Evolutionary conservation across 1,284 basidiomycete genomes (phyloP).

Genomic region (Puccinia coronata): DNA sequence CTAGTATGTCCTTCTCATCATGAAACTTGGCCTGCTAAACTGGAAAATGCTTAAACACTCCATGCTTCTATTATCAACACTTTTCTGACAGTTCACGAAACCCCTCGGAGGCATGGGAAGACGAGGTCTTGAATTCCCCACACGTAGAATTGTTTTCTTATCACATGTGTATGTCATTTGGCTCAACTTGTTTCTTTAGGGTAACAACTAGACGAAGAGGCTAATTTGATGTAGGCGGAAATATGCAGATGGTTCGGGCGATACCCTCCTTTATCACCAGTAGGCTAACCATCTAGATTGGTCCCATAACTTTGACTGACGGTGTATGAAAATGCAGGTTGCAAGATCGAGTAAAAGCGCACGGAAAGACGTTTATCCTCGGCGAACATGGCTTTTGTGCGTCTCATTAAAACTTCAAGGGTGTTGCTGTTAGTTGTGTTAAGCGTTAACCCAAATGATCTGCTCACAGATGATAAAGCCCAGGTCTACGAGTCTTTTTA

Average conservation of each 20-base stretch:
- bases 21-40: background rate
- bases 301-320: background rate
- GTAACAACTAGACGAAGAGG: no score
- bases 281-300: background rate
- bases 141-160: constrained; percentile 41
- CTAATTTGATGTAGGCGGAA: background rate
- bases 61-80: background rate
- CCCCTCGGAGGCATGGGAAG: constrained; percentile 21
- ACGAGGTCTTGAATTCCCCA: constrained; percentile 37
- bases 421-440: background rate
- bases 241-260: constrained; percentile 37
- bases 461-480: constrained; percentile 22
- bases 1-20: constrained; percentile 20
- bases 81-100: constrained; percentile 37
- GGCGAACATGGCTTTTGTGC: constrained; percentile 49
- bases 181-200: background rate
- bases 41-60: background rate
- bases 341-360: background rate
- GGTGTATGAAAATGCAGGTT: background rate
- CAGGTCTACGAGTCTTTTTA: constrained; percentile 13
- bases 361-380: constrained; percentile 39
- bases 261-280: constrained; percentile 2
- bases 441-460: background rate
- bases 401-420: background rate
- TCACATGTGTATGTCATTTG: constrained; percentile 37